These are phyloP conservation scores for Eucalyptus victrix DNA, from an alignment of 345 rosid species.

Conservation along the genomic window DNA sequence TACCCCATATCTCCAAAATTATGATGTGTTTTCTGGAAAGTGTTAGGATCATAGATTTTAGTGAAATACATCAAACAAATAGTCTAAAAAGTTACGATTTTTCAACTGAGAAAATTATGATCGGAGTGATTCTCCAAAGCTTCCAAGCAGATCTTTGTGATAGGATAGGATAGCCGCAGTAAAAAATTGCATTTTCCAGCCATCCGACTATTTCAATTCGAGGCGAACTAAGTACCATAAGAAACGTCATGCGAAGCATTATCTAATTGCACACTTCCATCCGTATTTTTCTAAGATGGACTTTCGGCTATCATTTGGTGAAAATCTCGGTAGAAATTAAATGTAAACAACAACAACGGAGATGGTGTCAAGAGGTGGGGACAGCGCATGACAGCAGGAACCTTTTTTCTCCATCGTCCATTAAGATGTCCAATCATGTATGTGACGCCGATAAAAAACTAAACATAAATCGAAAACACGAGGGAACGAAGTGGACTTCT, in stretches of 20 bases:
- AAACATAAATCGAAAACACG: neutral
- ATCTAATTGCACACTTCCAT: neutral
- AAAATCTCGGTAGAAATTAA: neutral
- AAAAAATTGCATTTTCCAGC: neutral
- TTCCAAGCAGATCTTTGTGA: neutral
- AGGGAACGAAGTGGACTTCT: neutral
- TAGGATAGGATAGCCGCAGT: accelerated
- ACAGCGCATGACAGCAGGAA: neutral
- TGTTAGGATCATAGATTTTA: neutral
- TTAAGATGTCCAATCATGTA: neutral
- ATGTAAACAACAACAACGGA: neutral
- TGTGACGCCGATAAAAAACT: neutral
- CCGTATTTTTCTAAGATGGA: neutral
- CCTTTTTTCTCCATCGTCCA: neutral
- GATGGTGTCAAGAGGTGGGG: neutral
- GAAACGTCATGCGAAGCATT: neutral
- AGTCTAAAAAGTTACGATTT: neutral
- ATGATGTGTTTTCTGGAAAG: accelerated
- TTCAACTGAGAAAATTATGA: neutral
- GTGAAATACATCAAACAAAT: neutral
- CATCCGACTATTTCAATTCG: accelerated
- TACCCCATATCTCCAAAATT: accelerated
- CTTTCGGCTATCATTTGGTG: neutral
- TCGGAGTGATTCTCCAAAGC: neutral
- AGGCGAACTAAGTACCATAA: neutral